Conservation (phyloP, 75 land plant species). For the Pinus tabuliformis region DNA sequence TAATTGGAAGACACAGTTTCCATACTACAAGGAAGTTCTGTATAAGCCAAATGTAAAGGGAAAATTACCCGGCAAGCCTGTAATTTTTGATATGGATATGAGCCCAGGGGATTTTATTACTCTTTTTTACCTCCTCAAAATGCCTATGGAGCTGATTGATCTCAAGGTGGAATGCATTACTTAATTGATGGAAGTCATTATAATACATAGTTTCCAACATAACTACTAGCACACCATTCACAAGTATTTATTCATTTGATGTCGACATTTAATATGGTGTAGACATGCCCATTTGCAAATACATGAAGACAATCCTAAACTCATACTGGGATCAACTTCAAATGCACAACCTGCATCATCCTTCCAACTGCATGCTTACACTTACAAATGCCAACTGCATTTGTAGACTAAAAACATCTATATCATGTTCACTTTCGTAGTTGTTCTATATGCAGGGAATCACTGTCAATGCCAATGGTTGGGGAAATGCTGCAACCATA, state of each 20-base stretch:
- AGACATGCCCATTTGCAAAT: conserved; percentile 3
- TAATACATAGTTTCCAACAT: not conserved
- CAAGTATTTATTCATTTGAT: not conserved
- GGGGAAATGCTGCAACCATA: conserved; percentile 88
- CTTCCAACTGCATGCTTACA: not conserved
- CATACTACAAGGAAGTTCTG: conserved; percentile 48
- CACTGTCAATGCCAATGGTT: conserved; percentile 68
- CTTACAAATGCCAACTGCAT: not conserved
- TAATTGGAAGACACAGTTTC: conserved; percentile 68
- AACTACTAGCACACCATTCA: not conserved
- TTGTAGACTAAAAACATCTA: not conserved
- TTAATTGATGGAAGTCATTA: conserved; percentile 2
- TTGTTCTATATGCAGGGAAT: conserved; percentile 41
- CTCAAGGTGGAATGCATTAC: conserved; percentile 54
- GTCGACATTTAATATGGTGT: not conserved
- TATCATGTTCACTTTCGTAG: not conserved
- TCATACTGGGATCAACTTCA: not conserved
- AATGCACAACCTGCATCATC: not conserved
- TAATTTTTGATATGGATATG: conserved; percentile 91
- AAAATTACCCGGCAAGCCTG: conserved; percentile 35
- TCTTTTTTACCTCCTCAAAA: conserved; percentile 71
- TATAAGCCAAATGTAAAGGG: conserved; percentile 49
- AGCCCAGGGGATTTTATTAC: conserved; percentile 90
- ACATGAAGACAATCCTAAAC: not conserved
- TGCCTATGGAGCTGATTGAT: conserved; percentile 60